phyloP scores from a whole-genome alignment of 176 grass and related monocot species.

The Tuctoria greenei region DNA sequence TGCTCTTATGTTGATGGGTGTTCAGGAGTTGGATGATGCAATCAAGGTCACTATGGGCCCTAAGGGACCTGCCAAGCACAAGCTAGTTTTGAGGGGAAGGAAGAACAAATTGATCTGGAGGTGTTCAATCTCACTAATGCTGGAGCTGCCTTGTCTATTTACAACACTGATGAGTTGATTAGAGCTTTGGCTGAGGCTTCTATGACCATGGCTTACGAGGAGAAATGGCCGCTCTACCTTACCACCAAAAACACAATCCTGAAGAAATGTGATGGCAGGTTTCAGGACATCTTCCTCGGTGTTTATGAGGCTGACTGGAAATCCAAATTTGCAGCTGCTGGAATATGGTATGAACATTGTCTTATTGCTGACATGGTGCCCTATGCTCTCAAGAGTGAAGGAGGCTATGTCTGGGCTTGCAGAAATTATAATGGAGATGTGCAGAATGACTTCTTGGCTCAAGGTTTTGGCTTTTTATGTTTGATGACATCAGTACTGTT shows the following conservation, averaged over 20 bases:
- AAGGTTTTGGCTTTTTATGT: constrained; percentile 97
- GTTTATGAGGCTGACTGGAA: constrained; percentile 91
- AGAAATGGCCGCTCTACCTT: constrained; percentile 97
- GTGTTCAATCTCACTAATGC: too few species aligned
- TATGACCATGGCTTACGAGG: constrained; percentile 83
- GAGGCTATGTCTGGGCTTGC: constrained; percentile 98
- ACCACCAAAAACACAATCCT: constrained; percentile 99
- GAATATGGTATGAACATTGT: constrained; percentile 97
- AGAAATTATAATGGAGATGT: constrained; percentile 98
- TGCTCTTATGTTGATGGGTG: too few species aligned
- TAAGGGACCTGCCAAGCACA: too few species aligned
- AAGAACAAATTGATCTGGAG: too few species aligned
- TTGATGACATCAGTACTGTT: constrained; percentile 99
- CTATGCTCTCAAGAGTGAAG: too few species aligned
- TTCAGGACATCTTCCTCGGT: constrained; percentile 98
- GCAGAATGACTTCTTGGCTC: constrained; percentile 97
- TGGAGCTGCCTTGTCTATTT: too few species aligned
- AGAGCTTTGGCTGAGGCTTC: constrained; percentile 83
- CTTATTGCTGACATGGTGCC: constrained; percentile 99
- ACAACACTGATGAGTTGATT: constrained; percentile 95
- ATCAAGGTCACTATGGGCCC: too few species aligned
- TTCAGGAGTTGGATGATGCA: too few species aligned
- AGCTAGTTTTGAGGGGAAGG: too few species aligned
- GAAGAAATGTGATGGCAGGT: constrained; percentile 99
- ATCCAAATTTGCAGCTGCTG: constrained; percentile 82